Evolutionary conservation across 176 grass and related monocot genomes (phyloP), one percentile per base, ranked within the genome.

Genomic region (Oryza glaberrima): DNA sequence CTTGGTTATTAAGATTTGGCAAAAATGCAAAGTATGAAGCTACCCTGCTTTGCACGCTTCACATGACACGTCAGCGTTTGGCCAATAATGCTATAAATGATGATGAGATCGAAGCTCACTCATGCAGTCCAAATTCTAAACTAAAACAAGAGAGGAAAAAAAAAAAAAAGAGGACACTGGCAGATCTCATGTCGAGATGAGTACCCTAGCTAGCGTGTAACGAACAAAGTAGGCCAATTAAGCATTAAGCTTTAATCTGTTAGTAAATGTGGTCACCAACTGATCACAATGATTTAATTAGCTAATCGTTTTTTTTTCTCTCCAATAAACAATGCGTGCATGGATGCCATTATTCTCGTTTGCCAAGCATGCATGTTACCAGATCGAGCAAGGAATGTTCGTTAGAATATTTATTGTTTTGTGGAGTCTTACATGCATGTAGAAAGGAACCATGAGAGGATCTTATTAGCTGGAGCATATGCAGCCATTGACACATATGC

Each of bases 311-410:
- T 32, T 68, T 30, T 68, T 58, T 20, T 80, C 10, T 26, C 25
- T 44, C 20, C 1, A 20, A 32, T 32, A 32, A 3, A 32, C 2
- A 32, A 58, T 43, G 36, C 3, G 7, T 54, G 13, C 52, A 56
- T 19, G 52, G 52, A 17, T 56, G 52, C 52, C 52, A 56, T 56
- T 56, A 56, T 20, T 58, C 6, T 58, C 47, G 13, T n/a, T 17
- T 8, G 15, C 16, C 73, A 34, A 22, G 75, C 75, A 77, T 61
- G 75, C 75, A 77, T 61, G 75, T 77, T 77, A 67, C 30, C 65
- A n/a, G n/a, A 9, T 81, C 34, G 61, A 81, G 46, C 61, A 75
- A 60, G n/a, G 78, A 82, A 82, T 76, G 71, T 82, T 76, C 25
- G 5, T 23, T 49, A 3, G 64, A 58, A 60, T 76, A 23, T 60